A percentile compares a stretch with the other conserved stretches of the same genome.
Conservation (phyloP, 208 protist species). For the Tritrichomonas musculus region DNA sequence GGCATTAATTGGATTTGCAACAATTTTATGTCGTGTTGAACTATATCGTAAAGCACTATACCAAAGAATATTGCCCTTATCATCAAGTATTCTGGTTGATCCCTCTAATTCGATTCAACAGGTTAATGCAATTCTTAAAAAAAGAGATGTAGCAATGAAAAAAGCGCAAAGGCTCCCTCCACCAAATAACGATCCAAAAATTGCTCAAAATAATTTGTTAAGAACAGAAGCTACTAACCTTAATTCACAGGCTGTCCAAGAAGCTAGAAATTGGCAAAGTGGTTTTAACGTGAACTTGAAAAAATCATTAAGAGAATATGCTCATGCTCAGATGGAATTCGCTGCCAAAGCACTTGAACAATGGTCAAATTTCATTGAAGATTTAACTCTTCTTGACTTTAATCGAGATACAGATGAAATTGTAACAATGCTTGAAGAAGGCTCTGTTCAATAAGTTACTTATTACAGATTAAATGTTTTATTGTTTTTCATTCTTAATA, state of each 20-base stretch:
- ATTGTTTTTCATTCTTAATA: too few species aligned
- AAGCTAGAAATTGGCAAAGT: background rate
- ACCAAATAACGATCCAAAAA: background rate
- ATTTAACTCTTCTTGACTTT: background rate
- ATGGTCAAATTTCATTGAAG: slow-evolving; percentile 1
- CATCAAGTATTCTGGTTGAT: background rate
- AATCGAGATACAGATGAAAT: slow-evolving; percentile 21
- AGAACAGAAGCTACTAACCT: background rate
- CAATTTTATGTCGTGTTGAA: background rate
- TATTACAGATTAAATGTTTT: too few species aligned
- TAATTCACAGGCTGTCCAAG: background rate
- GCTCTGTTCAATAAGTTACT: too few species aligned
- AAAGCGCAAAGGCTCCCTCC: background rate
- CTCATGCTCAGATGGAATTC: slow-evolving; percentile 21
- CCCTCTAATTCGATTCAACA: background rate
- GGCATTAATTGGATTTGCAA: background rate
- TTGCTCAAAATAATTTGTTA: background rate
- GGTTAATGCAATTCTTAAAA: background rate
- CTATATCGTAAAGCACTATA: background rate
- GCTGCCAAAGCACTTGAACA: slow-evolving; percentile 17
- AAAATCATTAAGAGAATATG: background rate
- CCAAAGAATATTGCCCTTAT: background rate
- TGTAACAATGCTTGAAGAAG: background rate
- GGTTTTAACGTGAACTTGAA: background rate
- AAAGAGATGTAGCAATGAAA: background rate